phyloP scores from a whole-genome alignment of 129 eudicot genomes.

The Lactuca sativa region DNA sequence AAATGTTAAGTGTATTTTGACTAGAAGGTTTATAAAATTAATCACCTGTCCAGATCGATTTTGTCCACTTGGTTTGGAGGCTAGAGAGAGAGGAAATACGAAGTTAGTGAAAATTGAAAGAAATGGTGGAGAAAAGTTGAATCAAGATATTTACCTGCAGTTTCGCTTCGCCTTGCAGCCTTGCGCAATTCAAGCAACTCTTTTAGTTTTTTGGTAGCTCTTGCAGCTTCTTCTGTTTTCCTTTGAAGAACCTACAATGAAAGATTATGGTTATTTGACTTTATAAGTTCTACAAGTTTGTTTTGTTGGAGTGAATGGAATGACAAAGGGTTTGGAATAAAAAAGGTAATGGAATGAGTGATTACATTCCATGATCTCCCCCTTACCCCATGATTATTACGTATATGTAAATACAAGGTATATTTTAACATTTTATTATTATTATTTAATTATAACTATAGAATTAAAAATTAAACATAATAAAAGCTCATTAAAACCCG shows the following conservation, averaged over 20 bases:
- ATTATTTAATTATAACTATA: no score
- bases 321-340: no score
- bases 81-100: constrained; percentile 13
- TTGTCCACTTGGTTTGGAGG: constrained; percentile 61
- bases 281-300: no score
- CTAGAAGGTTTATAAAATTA: constrained; percentile 4
- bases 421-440: neutral
- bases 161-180: constrained; percentile 49
- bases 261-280: neutral
- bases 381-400: no score
- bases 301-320: no score
- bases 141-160: constrained; percentile 46
- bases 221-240: constrained; percentile 80
- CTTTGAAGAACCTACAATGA: constrained; percentile 61
- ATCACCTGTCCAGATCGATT: constrained; percentile 68
- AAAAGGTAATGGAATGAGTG: no score
- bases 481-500: no score
- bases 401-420: no score
- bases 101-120: constrained; percentile 15
- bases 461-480: no score
- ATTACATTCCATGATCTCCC: no score
- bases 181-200: constrained; percentile 73
- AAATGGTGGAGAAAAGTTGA: constrained; percentile 4
- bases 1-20: neutral
- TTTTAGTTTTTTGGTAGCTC: constrained; percentile 64